Percentiles rank a stretch among this genome's conserved stretches.
Conservation (phyloP, 805 yeast genomes). For the Pichia gijzeniarum region DNA sequence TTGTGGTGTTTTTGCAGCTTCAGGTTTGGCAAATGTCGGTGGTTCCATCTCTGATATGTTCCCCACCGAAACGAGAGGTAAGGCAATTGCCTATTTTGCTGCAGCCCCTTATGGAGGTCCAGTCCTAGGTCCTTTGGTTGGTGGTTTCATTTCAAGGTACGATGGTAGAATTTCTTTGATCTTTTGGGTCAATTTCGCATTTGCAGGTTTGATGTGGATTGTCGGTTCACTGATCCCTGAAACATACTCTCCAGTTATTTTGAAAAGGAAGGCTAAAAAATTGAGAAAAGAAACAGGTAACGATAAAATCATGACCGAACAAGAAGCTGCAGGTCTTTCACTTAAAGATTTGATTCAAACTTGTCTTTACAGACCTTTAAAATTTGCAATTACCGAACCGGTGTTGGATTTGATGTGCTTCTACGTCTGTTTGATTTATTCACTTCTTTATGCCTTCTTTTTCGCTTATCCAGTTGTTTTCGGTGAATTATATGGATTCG, state of each 20-base stretch:
- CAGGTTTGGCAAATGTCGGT: slow-evolving; percentile 82
- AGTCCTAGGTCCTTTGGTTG: slow-evolving; percentile 79
- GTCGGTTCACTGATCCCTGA: slow-evolving; percentile 67
- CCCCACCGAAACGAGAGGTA: slow-evolving; percentile 72
- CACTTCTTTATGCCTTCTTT: slow-evolving; percentile 88
- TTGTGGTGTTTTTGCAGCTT: slow-evolving; percentile 80
- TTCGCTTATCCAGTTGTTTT: slow-evolving; percentile 93
- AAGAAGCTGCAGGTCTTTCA: slow-evolving; percentile 74
- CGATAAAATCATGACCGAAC: slow-evolving; percentile 82
- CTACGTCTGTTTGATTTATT: slow-evolving; percentile 83
- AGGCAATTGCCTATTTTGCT: slow-evolving; percentile 86
- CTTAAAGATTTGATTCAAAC: slow-evolving; percentile 62
- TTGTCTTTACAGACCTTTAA: slow-evolving; percentile 74
- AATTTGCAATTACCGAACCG: slow-evolving; percentile 73
- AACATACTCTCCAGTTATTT: slow-evolving; percentile 79
- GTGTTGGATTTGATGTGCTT: slow-evolving; percentile 77
- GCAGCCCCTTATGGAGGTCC: slow-evolving; percentile 94
- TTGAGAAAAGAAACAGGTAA: slow-evolving; percentile 78
- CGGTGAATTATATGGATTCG: slow-evolving; percentile 64
- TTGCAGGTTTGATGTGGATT: slow-evolving; percentile 81
- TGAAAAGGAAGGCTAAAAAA: slow-evolving; percentile 57
- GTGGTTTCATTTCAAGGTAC: slow-evolving; percentile 75
- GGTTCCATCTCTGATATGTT: slow-evolving; percentile 90
- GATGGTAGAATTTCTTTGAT: slow-evolving; percentile 64
- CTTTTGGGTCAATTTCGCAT: slow-evolving; percentile 90